These are phyloP conservation scores for Eucalyptus victrix DNA, from an alignment of 345 rosid species.

Conservation along the genomic window DNA sequence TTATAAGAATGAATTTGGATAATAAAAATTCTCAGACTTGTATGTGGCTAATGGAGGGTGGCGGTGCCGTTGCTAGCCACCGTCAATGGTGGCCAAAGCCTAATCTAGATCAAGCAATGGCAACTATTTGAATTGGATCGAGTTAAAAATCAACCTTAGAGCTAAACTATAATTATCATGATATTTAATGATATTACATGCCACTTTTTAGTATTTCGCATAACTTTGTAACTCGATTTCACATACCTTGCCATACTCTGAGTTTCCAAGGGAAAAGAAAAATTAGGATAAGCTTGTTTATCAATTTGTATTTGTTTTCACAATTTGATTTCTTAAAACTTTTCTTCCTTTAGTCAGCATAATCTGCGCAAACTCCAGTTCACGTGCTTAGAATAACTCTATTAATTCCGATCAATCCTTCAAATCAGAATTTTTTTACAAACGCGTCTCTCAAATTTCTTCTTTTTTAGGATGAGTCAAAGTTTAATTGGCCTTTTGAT, in stretches of 20 bases:
- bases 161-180: neutral
- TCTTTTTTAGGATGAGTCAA: fast-evolving
- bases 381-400: neutral
- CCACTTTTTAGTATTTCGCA: neutral
- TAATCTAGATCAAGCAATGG: neutral
- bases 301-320: neutral
- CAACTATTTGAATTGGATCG: neutral
- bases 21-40: neutral
- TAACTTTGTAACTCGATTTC: neutral
- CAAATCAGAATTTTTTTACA: neutral
- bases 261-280: neutral
- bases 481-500: neutral
- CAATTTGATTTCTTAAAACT: neutral
- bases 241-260: neutral
- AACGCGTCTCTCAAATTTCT: neutral
- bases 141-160: neutral
- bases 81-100: neutral
- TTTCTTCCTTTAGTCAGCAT: neutral
- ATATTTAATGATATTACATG: neutral
- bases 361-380: neutral
- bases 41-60: neutral
- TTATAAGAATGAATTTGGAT: neutral
- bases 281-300: neutral
- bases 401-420: neutral
- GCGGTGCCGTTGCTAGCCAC: neutral